Evolutionary conservation across 2,329 filamentous ascomycete species (phyloP).

Genomic region (Stromatinia cepivora): DNA sequence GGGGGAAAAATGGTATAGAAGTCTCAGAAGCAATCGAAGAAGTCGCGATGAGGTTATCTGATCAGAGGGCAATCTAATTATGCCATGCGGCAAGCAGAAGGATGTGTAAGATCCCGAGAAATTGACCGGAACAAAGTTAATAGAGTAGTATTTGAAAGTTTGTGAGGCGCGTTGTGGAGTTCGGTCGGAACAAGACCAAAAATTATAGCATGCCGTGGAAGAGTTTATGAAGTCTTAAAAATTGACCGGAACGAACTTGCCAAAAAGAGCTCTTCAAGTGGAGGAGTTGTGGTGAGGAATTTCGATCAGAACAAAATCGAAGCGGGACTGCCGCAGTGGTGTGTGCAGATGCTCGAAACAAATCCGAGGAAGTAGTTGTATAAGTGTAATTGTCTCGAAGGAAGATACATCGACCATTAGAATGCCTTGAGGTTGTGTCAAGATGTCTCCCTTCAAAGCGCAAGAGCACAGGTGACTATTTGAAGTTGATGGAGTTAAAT

Average conservation of each 20-base stretch:
- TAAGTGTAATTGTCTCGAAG: neutral
- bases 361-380: neutral
- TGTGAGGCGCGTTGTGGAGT: too few relatives aligned
- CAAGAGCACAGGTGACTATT: neutral
- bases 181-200: too few relatives aligned
- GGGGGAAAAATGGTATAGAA: neutral
- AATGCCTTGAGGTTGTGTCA: neutral
- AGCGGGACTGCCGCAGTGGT: too few relatives aligned
- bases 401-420: neutral
- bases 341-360: neutral
- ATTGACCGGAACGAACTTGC: too few relatives aligned
- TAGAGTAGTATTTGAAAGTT: neutral
- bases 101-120: neutral
- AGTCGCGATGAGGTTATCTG: neutral
- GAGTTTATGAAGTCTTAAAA: too few relatives aligned
- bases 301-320: too few relatives aligned
- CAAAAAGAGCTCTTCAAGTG: too few relatives aligned
- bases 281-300: too few relatives aligned
- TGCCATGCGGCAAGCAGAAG: too few relatives aligned
- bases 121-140: neutral
- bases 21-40: neutral
- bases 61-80: neutral
- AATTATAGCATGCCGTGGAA: too few relatives aligned
- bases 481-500: neutral
- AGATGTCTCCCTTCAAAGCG: neutral